Evolutionary conservation across 371 early-diverging fungal species (phyloP), one percentile per base, ranked within the genome.

Genomic region (Syncephalastrum contaminatum): DNA sequence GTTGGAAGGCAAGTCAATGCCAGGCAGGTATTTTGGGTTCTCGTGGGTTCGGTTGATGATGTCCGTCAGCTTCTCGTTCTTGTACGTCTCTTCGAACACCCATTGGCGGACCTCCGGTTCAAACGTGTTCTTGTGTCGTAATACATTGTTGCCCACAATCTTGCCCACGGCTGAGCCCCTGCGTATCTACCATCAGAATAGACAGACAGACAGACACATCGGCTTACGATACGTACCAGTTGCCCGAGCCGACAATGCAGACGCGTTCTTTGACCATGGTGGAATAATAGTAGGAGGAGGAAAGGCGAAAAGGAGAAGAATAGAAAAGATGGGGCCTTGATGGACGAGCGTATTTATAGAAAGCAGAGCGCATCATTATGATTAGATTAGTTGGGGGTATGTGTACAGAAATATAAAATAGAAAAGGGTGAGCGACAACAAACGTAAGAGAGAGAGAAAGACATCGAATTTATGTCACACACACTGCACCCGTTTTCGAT

Each of bases 121-220:
- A 72, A 94, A 92, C 22, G 66, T 70, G 30, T 82, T 77, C 13
- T 68, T 64, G 44, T 80, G 75, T 46, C 76, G 73, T 42, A 61
- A 44, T 8, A 96, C 93, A 70, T 98, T 98, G 64, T 82, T 71
- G 39, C 95, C 98, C 27, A 98, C 76, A 57, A 99, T 92, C 73
- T 93, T 94, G 36, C 96, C 95, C 44, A 97, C 91, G 24, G 95
- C 93, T 20, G 96, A 93, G 53, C 99, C 99, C 96, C 96, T 94
- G 43, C 18, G 51, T 16, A 51, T 13, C 21, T 15, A n/a, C 0
- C 27, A 41, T 27, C 45, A 48, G 25, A 15, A 51, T 48, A 22
- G 43, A 56, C 20, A 64, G n/a, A 59, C 13, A 46, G 51, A 15
- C 12, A 48, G 6, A 22, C 10, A 4, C 19, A 56, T 56, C 18